Percentiles rank a stretch among this genome's conserved stretches.
Conservation (phyloP, 2,329 filamentous ascomycete genomes). For the Exophiala phaeomuriformis region DNA sequence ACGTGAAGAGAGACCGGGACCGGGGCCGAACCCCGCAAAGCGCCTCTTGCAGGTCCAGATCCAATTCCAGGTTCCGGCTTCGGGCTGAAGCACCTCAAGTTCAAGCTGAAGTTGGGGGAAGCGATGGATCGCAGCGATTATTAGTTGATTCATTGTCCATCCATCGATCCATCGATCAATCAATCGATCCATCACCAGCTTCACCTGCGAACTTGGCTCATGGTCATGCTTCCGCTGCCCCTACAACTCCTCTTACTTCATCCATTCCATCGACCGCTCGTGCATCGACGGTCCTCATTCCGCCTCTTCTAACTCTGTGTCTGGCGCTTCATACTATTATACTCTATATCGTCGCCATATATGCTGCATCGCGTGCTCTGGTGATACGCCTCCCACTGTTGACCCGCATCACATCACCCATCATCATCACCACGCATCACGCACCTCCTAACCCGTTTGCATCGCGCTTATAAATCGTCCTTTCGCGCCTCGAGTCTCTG, state of each 20-base stretch:
- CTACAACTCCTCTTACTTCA: not conserved
- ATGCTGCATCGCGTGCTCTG: conserved; percentile 4
- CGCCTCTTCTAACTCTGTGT: not conserved
- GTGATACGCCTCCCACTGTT: not conserved
- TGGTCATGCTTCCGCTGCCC: not conserved
- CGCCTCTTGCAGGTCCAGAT: not conserved
- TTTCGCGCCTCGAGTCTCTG: not conserved
- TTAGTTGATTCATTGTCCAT: not conserved
- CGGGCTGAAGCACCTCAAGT: too few species aligned
- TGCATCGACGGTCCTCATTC: not conserved
- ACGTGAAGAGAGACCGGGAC: not conserved
- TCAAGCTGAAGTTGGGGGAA: too few species aligned
- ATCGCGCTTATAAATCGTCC: not conserved
- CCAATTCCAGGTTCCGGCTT: too few species aligned
- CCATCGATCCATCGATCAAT: not conserved
- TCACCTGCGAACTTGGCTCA: not conserved
- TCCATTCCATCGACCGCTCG: not conserved
- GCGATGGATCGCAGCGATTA: too few species aligned
- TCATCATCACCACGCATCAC: too few species aligned
- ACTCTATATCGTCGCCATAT: conserved; percentile 1
- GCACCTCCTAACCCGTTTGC: too few species aligned
- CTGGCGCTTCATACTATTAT: conserved; percentile 10
- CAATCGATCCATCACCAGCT: not conserved
- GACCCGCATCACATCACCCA: too few species aligned
- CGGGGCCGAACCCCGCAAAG: conserved; percentile 6